Evolutionary conservation across 2,329 filamentous ascomycete species (phyloP).

Genomic region (Diaporthe longicolla): DNA sequence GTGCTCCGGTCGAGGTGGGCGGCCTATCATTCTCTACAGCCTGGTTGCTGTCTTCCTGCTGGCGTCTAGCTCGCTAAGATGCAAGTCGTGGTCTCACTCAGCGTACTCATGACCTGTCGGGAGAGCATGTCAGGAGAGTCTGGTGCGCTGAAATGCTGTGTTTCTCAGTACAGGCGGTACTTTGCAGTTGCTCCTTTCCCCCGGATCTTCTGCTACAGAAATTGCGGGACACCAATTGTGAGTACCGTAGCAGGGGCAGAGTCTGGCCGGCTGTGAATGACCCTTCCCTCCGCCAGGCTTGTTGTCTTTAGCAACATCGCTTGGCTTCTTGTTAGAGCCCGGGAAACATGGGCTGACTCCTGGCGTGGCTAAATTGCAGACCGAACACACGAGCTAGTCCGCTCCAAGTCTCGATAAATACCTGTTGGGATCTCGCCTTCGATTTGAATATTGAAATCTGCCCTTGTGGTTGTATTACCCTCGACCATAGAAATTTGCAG

Average conservation of each 20-base stretch:
- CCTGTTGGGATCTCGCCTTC: background rate
- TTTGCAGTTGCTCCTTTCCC: background rate
- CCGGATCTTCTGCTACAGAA: background rate
- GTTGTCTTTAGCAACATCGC: background rate
- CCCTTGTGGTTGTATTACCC: background rate
- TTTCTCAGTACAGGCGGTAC: too few relatives aligned
- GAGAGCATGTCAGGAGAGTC: background rate
- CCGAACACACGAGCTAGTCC: background rate
- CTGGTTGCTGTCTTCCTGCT: background rate
- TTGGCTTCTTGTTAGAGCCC: background rate
- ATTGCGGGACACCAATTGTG: background rate
- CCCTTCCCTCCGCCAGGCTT: background rate
- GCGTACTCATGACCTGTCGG: background rate
- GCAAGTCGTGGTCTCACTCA: background rate
- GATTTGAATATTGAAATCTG: background rate
- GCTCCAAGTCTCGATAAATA: background rate
- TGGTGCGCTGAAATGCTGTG: background rate
- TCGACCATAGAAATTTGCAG: background rate
- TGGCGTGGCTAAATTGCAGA: background rate
- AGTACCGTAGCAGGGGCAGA: background rate
- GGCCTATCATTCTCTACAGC: background rate
- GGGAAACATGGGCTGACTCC: background rate
- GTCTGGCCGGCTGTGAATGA: background rate
- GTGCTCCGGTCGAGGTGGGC: background rate
- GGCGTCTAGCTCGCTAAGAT: background rate